Evolutionary conservation across 495 filamentous ascomycete species (phyloP).

Genomic region (Lentithecium fluviatile): DNA sequence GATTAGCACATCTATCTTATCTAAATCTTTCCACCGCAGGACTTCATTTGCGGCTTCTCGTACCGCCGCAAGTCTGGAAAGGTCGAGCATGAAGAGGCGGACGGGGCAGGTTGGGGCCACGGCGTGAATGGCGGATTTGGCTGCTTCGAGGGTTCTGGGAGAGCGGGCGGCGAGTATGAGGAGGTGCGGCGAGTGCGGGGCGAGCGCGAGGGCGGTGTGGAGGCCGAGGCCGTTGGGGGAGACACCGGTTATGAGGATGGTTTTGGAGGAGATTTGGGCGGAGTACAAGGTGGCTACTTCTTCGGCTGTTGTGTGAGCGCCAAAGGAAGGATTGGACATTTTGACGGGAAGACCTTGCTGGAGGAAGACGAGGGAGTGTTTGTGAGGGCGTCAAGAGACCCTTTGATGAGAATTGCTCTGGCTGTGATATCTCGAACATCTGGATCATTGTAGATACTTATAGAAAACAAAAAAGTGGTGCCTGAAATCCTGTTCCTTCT

Average conservation of each 20-base stretch:
- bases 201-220: constrained; percentile 52
- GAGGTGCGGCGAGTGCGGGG: constrained; percentile 50
- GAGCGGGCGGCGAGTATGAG: constrained; percentile 58
- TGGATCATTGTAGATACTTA: too few relatives aligned
- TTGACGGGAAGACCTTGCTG: not conserved
- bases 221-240: constrained; percentile 54
- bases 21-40: constrained; percentile 33
- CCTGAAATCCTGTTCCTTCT: too few relatives aligned
- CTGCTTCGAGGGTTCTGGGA: constrained; percentile 48
- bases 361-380: too few relatives aligned
- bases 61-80: constrained; percentile 48
- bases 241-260: constrained; percentile 43
- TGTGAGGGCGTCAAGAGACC: too few relatives aligned
- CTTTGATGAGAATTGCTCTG: too few relatives aligned
- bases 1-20: constrained; percentile 28
- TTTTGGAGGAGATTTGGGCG: constrained; percentile 13
- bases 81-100: constrained; percentile 47
- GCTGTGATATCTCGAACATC: too few relatives aligned
- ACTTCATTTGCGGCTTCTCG: constrained; percentile 49
- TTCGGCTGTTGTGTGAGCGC: constrained; percentile 13
- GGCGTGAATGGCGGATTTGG: constrained; percentile 43
- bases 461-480: too few relatives aligned
- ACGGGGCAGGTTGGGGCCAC: constrained; percentile 41
- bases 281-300: constrained; percentile 8
- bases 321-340: constrained; percentile 17